phyloP scores from a whole-genome alignment of 257 asterid genomes.

The Ilex asprella region DNA sequence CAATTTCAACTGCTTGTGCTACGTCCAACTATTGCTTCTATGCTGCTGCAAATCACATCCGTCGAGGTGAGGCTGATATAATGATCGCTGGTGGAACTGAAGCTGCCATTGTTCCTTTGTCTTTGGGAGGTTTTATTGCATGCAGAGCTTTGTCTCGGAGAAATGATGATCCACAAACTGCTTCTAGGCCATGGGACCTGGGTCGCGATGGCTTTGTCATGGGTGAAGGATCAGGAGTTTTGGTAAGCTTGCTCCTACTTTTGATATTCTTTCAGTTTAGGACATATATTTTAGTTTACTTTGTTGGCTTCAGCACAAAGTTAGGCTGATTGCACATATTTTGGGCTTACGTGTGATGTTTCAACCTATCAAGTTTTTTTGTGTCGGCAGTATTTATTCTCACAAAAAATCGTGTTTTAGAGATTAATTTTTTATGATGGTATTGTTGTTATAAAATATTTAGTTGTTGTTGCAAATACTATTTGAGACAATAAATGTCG shows the following conservation, averaged over 20 bases:
- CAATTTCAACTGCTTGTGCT: conserved; percentile 95
- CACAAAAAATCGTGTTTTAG: no score
- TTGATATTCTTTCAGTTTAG: neutral
- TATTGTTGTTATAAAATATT: no score
- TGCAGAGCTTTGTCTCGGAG: conserved; percentile 94
- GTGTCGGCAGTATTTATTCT: no score
- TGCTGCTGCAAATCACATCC: conserved; percentile 95
- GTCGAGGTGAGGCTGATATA: conserved; percentile 93
- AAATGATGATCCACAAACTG: conserved; percentile 82
- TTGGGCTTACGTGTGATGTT: neutral
- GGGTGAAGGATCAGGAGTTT: conserved; percentile 93
- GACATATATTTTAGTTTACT: neutral
- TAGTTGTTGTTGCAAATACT: no score
- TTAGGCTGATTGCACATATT: neutral
- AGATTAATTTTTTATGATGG: no score
- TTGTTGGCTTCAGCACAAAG: neutral
- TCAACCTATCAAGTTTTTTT: neutral
- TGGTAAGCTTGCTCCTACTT: conserved; percentile 41
- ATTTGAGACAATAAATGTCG: no score
- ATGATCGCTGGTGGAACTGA: conserved; percentile 95
- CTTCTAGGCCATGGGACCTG: conserved; percentile 89
- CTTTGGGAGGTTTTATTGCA: conserved; percentile 96
- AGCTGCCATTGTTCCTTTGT: conserved; percentile 88
- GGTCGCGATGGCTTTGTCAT: no score
- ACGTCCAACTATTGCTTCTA: conserved; percentile 90